A percentile compares a stretch with the other conserved stretches of the same genome.
These are phyloP conservation scores for Metschnikowia matae DNA, from an alignment of 805 yeast genomes.

Conservation along the genomic window DNA sequence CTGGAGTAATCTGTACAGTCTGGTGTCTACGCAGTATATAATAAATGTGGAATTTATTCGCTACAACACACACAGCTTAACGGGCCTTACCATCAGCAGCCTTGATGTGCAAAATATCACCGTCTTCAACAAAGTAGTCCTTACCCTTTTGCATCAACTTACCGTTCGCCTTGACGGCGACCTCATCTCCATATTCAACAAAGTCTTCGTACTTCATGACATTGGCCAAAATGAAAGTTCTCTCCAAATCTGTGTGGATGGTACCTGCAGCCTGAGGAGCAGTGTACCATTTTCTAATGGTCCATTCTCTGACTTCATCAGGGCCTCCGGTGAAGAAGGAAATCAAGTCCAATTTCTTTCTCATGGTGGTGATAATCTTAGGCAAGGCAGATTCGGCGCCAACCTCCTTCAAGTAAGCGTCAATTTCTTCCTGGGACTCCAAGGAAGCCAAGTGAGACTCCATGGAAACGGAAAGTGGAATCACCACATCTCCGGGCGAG, in stretches of 20 bases:
- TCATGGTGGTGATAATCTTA: conserved; percentile 67
- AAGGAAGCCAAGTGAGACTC: conserved; percentile 72
- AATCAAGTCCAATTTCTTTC: conserved; percentile 63
- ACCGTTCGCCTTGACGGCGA: conserved; percentile 80
- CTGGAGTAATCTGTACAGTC: not conserved
- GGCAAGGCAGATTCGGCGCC: conserved; percentile 81
- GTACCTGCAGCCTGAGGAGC: conserved; percentile 92
- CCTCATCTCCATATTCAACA: conserved; percentile 61
- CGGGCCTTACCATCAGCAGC: conserved; percentile 88
- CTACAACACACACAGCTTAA: conserved; percentile 21
- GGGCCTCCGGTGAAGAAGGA: conserved; percentile 88
- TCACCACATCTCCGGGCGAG: conserved; percentile 83
- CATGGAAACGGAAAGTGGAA: conserved; percentile 87
- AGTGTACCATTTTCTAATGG: conserved; percentile 64
- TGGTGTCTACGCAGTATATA: not conserved
- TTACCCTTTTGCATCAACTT: conserved; percentile 90
- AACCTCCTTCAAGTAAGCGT: conserved; percentile 64
- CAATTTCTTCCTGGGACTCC: conserved; percentile 47
- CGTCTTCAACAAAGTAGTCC: conserved; percentile 91
- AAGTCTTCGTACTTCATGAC: conserved; percentile 67
- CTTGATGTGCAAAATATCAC: conserved; percentile 87
- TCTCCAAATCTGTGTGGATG: conserved; percentile 80
- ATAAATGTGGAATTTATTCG: not conserved
- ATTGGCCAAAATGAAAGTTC: conserved; percentile 75
- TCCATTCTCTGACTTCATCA: conserved; percentile 86